Percentiles rank a stretch among this genome's conserved stretches.
These are phyloP conservation scores for Neodidymelliopsis sp. DNA, from an alignment of 2,329 filamentous ascomycete genomes.

Conservation along the genomic window DNA sequence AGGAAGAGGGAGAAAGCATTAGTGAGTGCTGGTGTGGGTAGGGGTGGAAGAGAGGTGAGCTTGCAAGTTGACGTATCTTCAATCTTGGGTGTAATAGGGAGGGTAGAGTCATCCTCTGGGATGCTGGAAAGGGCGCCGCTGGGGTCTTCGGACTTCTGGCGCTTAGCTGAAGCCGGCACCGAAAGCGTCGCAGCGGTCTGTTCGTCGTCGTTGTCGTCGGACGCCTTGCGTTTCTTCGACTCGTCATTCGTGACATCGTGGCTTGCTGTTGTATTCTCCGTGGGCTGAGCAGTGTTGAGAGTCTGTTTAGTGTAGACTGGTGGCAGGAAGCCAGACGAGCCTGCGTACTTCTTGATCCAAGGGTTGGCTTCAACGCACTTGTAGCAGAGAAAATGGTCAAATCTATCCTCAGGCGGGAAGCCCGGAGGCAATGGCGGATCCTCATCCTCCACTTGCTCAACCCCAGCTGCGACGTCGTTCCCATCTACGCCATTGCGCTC, in stretches of 20 bases:
- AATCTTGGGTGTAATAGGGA: constrained; percentile 39
- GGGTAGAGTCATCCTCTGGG: constrained; percentile 29
- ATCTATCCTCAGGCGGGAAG: constrained; percentile 88
- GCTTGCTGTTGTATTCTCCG: constrained; percentile 5
- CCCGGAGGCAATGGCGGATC: constrained; percentile 77
- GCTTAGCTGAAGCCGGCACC: constrained; percentile 37
- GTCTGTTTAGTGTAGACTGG: constrained; percentile 66
- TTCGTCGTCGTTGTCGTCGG: constrained; percentile 48
- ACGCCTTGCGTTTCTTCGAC: constrained; percentile 57
- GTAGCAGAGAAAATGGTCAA: constrained; percentile 91
- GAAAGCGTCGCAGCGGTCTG: constrained; percentile 20
- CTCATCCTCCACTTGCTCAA: constrained; percentile 62
- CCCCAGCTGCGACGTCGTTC: constrained; percentile 53
- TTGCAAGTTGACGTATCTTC: constrained; percentile 61
- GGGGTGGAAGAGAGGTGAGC: constrained; percentile 63
- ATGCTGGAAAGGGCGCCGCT: constrained; percentile 46
- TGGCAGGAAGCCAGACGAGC: constrained; percentile 77
- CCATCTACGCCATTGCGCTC: constrained; percentile 37
- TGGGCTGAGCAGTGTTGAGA: constrained; percentile 22
- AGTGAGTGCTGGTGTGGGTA: constrained; percentile 59
- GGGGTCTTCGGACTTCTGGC: constrained; percentile 47
- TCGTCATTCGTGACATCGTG: constrained; percentile 32
- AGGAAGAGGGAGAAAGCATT: constrained; percentile 83
- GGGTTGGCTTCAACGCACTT: constrained; percentile 88
- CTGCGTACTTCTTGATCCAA: constrained; percentile 91